Base-by-base conservation (phyloP, 164 flowering plant species). In the Vitis rotundifolia region DNA sequence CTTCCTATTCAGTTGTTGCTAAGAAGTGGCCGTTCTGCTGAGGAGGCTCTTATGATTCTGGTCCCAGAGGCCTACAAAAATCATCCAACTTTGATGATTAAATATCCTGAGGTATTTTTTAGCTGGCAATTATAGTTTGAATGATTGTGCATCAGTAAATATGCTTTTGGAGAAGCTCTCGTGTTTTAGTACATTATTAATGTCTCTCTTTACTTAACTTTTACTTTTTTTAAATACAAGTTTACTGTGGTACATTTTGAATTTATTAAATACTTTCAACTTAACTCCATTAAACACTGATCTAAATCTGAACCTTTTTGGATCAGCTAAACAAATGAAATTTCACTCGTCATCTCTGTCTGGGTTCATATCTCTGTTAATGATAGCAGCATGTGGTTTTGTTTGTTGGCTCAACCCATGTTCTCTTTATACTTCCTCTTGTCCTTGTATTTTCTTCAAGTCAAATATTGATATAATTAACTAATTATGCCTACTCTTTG, bases 51-150 rank as follows among this genome's bases (percentile, higher is more conserved):
- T 58, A 96, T 96, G 99, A 88, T 93, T 86, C 97, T 96, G 67
- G 99, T 96, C 68, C 99, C 99, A 44, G 99, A 96, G 85, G 99
- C 97, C 66, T 96, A 93, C 81, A 89, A 93, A 76, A 96, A 96
- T 67, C 99, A 96, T 77, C 99, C 99, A 47, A 96, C 99, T 44
- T 79, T 96, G 73, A 61, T 66, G 68, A 88, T 89, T 47, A 93
- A 96, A 80, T 96, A 96, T 80, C 98, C 99, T 15, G 99, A 96
- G 97, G 99, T 96, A 84, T 47, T 68, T 66, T 61, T n/a, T 48
- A 48, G 5, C 49, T 51, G 10, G 8, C 55, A 15, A 19, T 58
- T 69, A 66, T 3, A 53, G n/a, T 63, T 65, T 6, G 31, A 52
- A 5, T 31, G 50, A 14, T 19, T 1, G 14, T 3, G 14, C 61